Evolutionary conservation across 495 filamentous ascomycete genomes (phyloP), one percentile per base, ranked within the genome.

Genomic region (Thermothielavioides terrestris): DNA sequence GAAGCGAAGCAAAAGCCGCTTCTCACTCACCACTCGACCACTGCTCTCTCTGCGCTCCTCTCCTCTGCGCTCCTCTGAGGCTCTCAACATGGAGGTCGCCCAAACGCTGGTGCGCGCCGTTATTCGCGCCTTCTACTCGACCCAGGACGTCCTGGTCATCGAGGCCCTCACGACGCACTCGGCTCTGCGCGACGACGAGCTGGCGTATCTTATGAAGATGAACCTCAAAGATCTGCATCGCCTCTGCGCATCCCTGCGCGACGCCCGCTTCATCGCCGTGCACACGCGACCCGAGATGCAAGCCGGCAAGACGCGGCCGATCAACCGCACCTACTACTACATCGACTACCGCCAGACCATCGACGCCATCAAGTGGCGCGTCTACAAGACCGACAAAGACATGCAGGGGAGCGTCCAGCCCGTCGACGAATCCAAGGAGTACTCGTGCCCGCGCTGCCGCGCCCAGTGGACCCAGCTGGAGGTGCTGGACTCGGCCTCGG

Each of bases 341-440:
- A 88, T 99, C 68, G 88, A 95, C 60, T 89, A 92, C 58, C 88
- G 91, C 45, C 86, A 85, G 31, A 86, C 89, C 47, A 85, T 99
- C 64, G 92, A 99, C 66, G 89, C 89, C 12, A 89, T 95, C 72
- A 99, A 99, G 60, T 99, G 85, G 72, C 84, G 87, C 55, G 82
- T 95, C 45, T 88, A 88, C 63, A 79, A 80, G 42, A 72, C 95
- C 49, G 88, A 88, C 45, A 85, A 88, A 61, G 81, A 80, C 18
- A 88, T 97, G 54, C 88, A 95, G 62, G 77, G 79, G 12, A 82
- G 85, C 49, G 84, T 86, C 47, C 82, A 83, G 25, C 87, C 88
- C 1, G 81, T 78, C 23, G 79, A 83, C 26, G 94, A 97, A 62
- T 81, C 84, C 57, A 95, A 95, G 66, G 91, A 95, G 61, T 94